Evolutionary conservation across 208 protist genomes (phyloP), one percentile per base, ranked within the genome.

Genomic region (Leishmania gerbilli): DNA sequence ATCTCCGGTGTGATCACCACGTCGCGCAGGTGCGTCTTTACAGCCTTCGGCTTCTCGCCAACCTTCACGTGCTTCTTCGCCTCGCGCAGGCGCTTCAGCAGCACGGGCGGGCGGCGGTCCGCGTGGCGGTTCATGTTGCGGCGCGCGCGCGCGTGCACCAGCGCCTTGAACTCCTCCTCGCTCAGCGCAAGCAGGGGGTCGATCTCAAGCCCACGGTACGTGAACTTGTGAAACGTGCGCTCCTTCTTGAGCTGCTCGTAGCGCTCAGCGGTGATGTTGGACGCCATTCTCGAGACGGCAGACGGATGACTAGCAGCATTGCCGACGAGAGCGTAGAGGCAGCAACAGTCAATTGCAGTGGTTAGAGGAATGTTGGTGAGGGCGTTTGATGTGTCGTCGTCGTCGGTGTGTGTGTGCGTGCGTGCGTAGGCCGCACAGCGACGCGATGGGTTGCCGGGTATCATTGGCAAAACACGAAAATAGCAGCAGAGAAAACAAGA

Each of bases 1-100:
- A 99, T 99, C 91, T 99, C 98, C 78, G 99, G 99, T 65, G 99
- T 95, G 86, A 99, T 99, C 85, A 99, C 97, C 90, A 99, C 99
- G 90, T 99, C 95, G 86, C 99, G 95, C 68, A 99, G 97, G 94
- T 99, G 99, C 65, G 99, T 99, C 93, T 99, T 99, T 77, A 99
- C 95, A 31, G 92, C 82, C 67, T 96, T 93, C 60, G 99, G 99
- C 95, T 99, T 99, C 94, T 99, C 99, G 82, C 97, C 97, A 79
- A 93, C 89, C 87, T 92, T 95, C 83, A 97, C 90, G 77, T 97
- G 87, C 89, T 99, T 99, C 95, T 99, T 99, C 76, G 98, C 97
- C 91, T 99, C 99, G 82, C 97, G 93, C 60, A 99, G 96, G 88
- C 99, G 99, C 92, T 99, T 99, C 76, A 99, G 93, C 76, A 99